Evolutionary conservation across 1,139 yeast species (phyloP).

Genomic region (Nakaseomyces uthaithaninus): DNA sequence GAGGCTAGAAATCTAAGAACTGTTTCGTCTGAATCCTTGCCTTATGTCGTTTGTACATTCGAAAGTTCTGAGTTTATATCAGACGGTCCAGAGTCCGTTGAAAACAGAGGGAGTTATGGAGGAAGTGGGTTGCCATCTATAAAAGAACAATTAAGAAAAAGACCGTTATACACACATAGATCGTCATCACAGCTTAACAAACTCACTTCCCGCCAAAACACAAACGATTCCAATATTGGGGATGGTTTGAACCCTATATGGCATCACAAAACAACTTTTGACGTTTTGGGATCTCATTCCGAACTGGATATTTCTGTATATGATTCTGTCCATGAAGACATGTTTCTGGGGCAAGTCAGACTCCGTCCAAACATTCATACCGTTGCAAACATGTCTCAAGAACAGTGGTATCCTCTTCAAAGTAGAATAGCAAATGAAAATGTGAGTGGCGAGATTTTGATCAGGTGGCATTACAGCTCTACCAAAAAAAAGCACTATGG

Average conservation of each 20-base stretch:
- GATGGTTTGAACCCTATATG: constrained; percentile 62
- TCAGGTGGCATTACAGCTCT: constrained; percentile 64
- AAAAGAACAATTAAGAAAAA: constrained; percentile 23
- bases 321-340: constrained; percentile 74
- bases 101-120: constrained; percentile 30
- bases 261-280: constrained; percentile 89
- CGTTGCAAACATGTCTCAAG: constrained; percentile 29
- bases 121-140: constrained; percentile 19
- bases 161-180: constrained; percentile 56
- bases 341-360: constrained; percentile 77
- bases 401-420: constrained; percentile 66
- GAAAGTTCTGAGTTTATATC: constrained; percentile 88
- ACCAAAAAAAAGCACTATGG: constrained; percentile 73
- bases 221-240: constrained; percentile 7
- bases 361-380: constrained; percentile 52
- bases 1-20: constrained; percentile 67
- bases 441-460: constrained; percentile 67
- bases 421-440: constrained; percentile 71
- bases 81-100: constrained; percentile 63
- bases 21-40: constrained; percentile 49
- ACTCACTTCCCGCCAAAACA: constrained; percentile 18
- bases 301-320: constrained; percentile 82
- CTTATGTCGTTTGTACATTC: constrained; percentile 89
- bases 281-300: constrained; percentile 75
- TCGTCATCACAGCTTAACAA: constrained; percentile 53